These are phyloP conservation scores for Macrocybe sp. DNA, from an alignment of 1,284 basidiomycete genomes.

Conservation along the genomic window DNA sequence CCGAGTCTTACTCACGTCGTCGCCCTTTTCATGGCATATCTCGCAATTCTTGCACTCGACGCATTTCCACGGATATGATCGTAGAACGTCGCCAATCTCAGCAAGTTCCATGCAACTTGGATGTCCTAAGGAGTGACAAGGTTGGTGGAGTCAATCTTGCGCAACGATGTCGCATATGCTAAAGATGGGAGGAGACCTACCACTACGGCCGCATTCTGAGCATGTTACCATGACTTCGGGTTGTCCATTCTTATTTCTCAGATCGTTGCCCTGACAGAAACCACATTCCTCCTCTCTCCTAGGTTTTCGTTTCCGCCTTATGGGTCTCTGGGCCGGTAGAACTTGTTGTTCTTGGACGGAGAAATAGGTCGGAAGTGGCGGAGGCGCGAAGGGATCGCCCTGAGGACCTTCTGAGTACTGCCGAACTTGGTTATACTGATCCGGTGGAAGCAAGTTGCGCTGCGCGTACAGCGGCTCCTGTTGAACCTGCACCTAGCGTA, in stretches of 20 bases:
- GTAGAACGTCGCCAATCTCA: constrained; percentile 46
- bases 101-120: constrained; percentile 70
- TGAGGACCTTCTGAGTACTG: constrained; percentile 69
- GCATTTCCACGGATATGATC: constrained; percentile 84
- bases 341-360: constrained; percentile 36
- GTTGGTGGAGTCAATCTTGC: not conserved
- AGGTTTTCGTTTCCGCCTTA: constrained; percentile 50
- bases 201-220: constrained; percentile 56
- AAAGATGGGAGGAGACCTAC: constrained; percentile 16
- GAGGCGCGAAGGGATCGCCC: constrained; percentile 75
- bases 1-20: constrained; percentile 67
- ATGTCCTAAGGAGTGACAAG: constrained; percentile 49
- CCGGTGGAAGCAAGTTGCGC: constrained; percentile 15
- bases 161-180: too few relatives aligned
- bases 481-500: constrained; percentile 17
- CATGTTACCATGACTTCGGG: constrained; percentile 69
- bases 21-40: constrained; percentile 79
- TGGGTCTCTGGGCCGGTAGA: constrained; percentile 35
- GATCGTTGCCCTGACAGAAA: constrained; percentile 60
- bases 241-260: constrained; percentile 48
- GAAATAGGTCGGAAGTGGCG: constrained; percentile 46
- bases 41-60: constrained; percentile 94
- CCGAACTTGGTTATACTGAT: constrained; percentile 30
- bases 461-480: constrained; percentile 14
- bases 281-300: constrained; percentile 58